phyloP scores from a whole-genome alignment of 2,329 filamentous ascomycete genomes.

The Blastomyces gilchristii region DNA sequence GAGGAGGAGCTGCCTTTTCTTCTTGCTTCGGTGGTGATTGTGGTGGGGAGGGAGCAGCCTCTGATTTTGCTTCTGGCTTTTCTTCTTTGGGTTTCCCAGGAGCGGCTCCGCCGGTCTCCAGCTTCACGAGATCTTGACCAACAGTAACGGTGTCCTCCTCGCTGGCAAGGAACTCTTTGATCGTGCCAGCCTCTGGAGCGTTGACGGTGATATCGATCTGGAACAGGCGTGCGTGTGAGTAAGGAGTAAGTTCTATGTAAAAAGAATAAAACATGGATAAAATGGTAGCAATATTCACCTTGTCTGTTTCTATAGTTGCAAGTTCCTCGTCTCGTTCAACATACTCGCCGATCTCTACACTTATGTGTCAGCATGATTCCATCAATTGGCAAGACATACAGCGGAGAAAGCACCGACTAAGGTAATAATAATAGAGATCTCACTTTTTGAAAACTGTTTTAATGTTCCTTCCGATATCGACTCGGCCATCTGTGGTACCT shows the following conservation, averaged over 20 bases:
- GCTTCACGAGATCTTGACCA: slow-evolving; percentile 77
- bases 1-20: slow-evolving; percentile 27
- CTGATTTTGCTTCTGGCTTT: slow-evolving; percentile 16
- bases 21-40: slow-evolving; percentile 24
- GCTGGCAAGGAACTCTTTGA: slow-evolving; percentile 82
- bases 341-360: slow-evolving; percentile 69
- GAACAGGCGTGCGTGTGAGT: slow-evolving; percentile 3
- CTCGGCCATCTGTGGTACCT: slow-evolving; percentile 97
- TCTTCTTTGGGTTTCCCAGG: slow-evolving; percentile 41
- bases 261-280: not conserved
- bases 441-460: slow-evolving; percentile 84
- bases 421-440: slow-evolving; percentile 17
- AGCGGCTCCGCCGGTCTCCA: slow-evolving; percentile 61
- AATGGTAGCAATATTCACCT: slow-evolving; percentile 45
- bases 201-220: slow-evolving; percentile 97
- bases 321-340: slow-evolving; percentile 96
- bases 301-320: slow-evolving; percentile 97
- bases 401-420: slow-evolving; percentile 8
- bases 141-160: slow-evolving; percentile 95
- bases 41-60: slow-evolving; percentile 17
- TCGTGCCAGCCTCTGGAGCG: slow-evolving; percentile 76
- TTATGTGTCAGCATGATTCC: not conserved
- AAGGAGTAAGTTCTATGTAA: not conserved
- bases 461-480: slow-evolving; percentile 96
- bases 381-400: not conserved